Percentiles rank a stretch among this genome's conserved stretches.
Conservation (phyloP, 352 stramenopile species). For the Phytophthora meadii region DNA sequence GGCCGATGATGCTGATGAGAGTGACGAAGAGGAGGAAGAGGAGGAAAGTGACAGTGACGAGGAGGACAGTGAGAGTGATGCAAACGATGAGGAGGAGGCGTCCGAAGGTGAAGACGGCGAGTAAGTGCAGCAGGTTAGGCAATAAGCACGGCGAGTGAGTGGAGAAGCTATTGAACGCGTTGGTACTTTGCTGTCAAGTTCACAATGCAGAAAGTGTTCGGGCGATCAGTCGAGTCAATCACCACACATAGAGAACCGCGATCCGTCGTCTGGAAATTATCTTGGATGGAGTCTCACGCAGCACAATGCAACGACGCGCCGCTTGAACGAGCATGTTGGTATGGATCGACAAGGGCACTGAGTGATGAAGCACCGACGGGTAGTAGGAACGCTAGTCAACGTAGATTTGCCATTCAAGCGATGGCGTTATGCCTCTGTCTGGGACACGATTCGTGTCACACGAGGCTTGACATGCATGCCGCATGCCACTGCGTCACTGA, state of each 20-base stretch:
- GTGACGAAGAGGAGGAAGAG: slow-evolving; percentile 38
- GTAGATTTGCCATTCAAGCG: background rate
- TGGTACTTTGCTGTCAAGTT: background rate
- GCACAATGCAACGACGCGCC: slow-evolving; percentile 2
- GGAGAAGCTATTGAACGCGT: background rate
- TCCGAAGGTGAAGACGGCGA: slow-evolving; percentile 25
- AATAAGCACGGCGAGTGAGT: background rate
- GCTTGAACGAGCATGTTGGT: background rate
- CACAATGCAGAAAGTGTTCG: too few species aligned
- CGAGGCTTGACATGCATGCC: background rate
- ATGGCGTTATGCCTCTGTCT: background rate
- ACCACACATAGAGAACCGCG: background rate
- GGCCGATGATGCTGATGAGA: slow-evolving; percentile 49
- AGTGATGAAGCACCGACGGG: background rate
- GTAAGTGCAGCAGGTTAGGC: slow-evolving; percentile 4
- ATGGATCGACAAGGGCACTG: background rate
- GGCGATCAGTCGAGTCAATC: background rate
- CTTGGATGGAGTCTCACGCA: background rate
- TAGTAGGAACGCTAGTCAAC: background rate
- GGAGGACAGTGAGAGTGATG: slow-evolving; percentile 16
- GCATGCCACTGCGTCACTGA: background rate
- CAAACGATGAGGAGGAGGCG: slow-evolving; percentile 13
- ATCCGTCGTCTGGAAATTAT: background rate
- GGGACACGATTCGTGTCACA: slow-evolving; percentile 6
- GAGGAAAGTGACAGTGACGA: slow-evolving; percentile 37